Conservation (phyloP, 495 filamentous ascomycete species). For the Neurospora hispaniola region DNA sequence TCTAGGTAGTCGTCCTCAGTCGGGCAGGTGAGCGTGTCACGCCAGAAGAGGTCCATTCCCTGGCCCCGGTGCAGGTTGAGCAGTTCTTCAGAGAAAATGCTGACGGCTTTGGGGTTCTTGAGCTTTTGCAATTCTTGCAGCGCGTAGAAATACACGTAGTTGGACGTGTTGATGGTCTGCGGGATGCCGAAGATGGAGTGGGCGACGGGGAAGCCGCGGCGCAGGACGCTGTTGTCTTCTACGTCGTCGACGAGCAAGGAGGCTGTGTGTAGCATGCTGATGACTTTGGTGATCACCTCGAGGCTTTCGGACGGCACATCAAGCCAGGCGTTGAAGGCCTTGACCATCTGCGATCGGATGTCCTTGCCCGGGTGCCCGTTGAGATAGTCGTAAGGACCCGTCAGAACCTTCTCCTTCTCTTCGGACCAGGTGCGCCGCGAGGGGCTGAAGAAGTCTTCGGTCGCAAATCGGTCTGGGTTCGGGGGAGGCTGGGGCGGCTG, state of each 20-base stretch:
- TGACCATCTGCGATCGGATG: slow-evolving; percentile 72
- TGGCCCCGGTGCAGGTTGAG: slow-evolving; percentile 92
- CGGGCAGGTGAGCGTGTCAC: slow-evolving; percentile 86
- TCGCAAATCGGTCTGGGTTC: slow-evolving; percentile 36
- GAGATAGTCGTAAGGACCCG: slow-evolving; percentile 85
- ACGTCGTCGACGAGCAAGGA: slow-evolving; percentile 91
- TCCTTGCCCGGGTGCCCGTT: slow-evolving; percentile 82
- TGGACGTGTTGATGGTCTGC: slow-evolving; percentile 94
- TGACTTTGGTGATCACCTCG: slow-evolving; percentile 73
- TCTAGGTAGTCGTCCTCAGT: slow-evolving; percentile 95
- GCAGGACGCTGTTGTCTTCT: slow-evolving; percentile 72
- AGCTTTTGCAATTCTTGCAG: slow-evolving; percentile 73
- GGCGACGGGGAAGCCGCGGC: slow-evolving; percentile 83
- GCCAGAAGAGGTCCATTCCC: slow-evolving; percentile 97
- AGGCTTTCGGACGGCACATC: slow-evolving; percentile 69
- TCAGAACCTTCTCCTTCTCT: slow-evolving; percentile 67
- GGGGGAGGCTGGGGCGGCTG: slow-evolving; percentile 22
- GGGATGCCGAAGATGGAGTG: slow-evolving; percentile 92
- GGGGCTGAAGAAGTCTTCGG: slow-evolving; percentile 33
- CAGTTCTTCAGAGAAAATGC: slow-evolving; percentile 80
- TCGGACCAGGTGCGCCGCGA: slow-evolving; percentile 46
- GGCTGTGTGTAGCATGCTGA: slow-evolving; percentile 89
- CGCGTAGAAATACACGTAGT: slow-evolving; percentile 92
- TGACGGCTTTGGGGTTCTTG: slow-evolving; percentile 55
- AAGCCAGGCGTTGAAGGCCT: slow-evolving; percentile 85